Evolutionary conservation across 768 basidiomycete genomes (phyloP).

Genomic region (Arthromyces matolae): DNA sequence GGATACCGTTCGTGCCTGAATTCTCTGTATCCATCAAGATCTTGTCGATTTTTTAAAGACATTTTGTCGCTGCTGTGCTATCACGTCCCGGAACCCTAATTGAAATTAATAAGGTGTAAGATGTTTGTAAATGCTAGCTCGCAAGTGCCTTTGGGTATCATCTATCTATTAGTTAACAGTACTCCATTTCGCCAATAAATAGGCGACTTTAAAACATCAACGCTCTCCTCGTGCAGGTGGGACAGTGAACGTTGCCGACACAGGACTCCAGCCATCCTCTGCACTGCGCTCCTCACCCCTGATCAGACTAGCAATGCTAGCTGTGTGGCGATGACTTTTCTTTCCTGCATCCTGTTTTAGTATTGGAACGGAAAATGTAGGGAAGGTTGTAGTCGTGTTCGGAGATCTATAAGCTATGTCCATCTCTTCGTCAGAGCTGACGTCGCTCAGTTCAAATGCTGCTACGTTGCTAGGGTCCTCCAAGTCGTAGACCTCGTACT

Average conservation of each 20-base stretch:
- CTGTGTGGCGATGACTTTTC: conserved; percentile 70
- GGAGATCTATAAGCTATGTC: conserved; percentile 73
- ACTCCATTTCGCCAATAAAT: too few species aligned
- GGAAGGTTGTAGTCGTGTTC: conserved; percentile 35
- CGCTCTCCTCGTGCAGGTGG: conserved; percentile 6
- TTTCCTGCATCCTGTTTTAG: conserved; percentile 19
- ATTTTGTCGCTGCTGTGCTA: too few species aligned
- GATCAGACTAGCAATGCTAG: conserved; percentile 80
- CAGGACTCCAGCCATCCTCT: conserved; percentile 84
- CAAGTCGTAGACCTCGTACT: conserved; percentile 77
- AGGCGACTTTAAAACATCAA: background rate
- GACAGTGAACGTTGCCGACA: conserved; percentile 31
- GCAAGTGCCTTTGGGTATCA: too few species aligned
- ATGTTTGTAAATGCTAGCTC: too few species aligned
- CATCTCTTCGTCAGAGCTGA: conserved; percentile 61
- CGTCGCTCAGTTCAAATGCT: conserved; percentile 55
- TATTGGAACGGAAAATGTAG: conserved; percentile 27
- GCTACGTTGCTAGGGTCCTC: conserved; percentile 54
- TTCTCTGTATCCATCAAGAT: too few species aligned
- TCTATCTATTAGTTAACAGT: too few species aligned
- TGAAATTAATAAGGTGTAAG: too few species aligned
- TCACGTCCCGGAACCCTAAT: too few species aligned
- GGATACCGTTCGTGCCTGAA: background rate
- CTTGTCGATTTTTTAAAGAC: too few species aligned
- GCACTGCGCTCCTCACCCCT: conserved; percentile 67